phyloP scores from a whole-genome alignment of 75 land plant species.

The Ceratopteris richardii region DNA sequence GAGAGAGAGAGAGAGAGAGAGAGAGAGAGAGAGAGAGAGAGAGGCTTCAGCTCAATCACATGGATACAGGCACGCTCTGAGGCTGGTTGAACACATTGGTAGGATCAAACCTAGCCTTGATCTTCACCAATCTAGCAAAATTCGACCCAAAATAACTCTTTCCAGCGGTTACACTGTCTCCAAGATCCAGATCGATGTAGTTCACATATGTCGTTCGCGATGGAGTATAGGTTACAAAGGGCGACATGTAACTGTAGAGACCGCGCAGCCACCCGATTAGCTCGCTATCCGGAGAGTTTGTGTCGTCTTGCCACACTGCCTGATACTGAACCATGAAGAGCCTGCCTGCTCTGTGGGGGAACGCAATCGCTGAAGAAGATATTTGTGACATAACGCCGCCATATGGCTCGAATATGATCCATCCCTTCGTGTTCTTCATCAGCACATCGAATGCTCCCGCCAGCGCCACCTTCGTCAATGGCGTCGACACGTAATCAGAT shows the following conservation, averaged over 20 bases:
- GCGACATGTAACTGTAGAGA: slow-evolving; percentile 15
- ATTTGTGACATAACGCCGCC: slow-evolving; percentile 5
- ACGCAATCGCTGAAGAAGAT: not conserved
- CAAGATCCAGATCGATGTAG: slow-evolving; percentile 12
- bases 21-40: not conserved
- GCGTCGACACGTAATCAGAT: slow-evolving; percentile 27
- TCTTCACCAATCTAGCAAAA: slow-evolving; percentile 7
- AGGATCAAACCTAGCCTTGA: slow-evolving; percentile 10
- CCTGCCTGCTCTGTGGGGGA: not conserved
- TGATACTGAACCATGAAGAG: slow-evolving; percentile 4
- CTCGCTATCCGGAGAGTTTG: not conserved
- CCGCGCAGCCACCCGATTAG: slow-evolving; percentile 9
- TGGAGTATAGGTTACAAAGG: slow-evolving; percentile 3
- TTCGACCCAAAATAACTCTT: slow-evolving; percentile 10
- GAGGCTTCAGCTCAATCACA: too few species aligned
- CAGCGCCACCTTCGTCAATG: slow-evolving; percentile 14
- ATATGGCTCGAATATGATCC: slow-evolving; percentile 5
- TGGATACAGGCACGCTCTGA: slow-evolving; percentile 18
- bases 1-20: too few species aligned
- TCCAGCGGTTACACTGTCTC: slow-evolving; percentile 12
- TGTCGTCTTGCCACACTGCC: not conserved
- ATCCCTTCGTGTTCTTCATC: not conserved
- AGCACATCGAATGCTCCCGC: slow-evolving; percentile 1
- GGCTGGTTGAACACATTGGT: slow-evolving; percentile 7
- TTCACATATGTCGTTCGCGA: slow-evolving; percentile 9